Evolutionary conservation across 2,329 filamentous ascomycete genomes (phyloP).

Genomic region (Thielaviopsis cerberus): DNA sequence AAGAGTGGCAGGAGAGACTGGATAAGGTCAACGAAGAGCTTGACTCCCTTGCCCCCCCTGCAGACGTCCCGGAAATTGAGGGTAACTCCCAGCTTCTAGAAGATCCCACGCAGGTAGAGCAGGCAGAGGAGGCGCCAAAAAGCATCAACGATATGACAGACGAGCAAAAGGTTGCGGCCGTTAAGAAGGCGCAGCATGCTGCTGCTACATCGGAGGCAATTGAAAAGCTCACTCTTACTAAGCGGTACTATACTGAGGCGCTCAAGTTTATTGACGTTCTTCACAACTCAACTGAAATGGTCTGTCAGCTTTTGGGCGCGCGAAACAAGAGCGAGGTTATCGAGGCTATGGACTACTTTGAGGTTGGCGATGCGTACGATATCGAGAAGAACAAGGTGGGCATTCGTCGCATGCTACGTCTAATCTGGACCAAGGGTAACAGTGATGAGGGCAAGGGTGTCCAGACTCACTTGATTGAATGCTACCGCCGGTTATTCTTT

Average conservation of each 20-base stretch:
- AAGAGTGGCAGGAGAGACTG: slow-evolving; percentile 69
- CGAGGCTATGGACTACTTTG: slow-evolving; percentile 97
- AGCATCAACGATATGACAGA: slow-evolving; percentile 69
- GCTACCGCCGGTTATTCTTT: slow-evolving; percentile 89
- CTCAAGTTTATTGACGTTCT: slow-evolving; percentile 85
- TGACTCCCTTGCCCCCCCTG: slow-evolving; percentile 61
- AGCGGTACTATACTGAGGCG: slow-evolving; percentile 83
- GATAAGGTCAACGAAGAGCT: slow-evolving; percentile 71
- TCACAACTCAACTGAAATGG: slow-evolving; percentile 59
- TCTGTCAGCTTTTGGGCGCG: slow-evolving; percentile 77
- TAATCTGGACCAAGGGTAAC: slow-evolving; percentile 99
- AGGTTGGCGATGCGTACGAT: slow-evolving; percentile 87
- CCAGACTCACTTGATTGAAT: slow-evolving; percentile 89
- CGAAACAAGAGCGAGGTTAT: slow-evolving; percentile 98
- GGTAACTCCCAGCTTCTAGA: slow-evolving; percentile 63
- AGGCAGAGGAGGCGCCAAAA: slow-evolving; percentile 44
- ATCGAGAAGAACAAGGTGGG: slow-evolving; percentile 82
- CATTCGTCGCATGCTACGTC: slow-evolving; percentile 82
- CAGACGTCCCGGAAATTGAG: slow-evolving; percentile 52
- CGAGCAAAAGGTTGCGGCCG: slow-evolving; percentile 52
- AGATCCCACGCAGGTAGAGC: slow-evolving; percentile 60
- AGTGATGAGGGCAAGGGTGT: slow-evolving; percentile 98
- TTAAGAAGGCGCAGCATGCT: slow-evolving; percentile 68
- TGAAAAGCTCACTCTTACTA: slow-evolving; percentile 69
- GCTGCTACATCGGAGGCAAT: slow-evolving; percentile 78